Evolutionary conservation across 176 grass and related monocot genomes (phyloP).

Genomic region (Thinopyrum elongatum): DNA sequence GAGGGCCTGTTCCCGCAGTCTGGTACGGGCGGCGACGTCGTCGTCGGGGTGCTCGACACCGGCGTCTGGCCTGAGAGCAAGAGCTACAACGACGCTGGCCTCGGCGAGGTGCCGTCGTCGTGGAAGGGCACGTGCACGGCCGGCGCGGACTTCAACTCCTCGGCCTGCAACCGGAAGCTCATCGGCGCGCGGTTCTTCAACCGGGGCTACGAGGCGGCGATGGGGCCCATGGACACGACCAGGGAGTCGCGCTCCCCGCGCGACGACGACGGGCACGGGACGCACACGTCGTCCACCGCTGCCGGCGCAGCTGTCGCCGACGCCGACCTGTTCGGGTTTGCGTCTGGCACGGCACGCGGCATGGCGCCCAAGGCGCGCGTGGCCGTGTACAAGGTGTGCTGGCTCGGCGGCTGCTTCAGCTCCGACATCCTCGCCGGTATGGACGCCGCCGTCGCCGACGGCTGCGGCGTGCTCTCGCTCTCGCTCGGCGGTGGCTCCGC

Average conservation of each 20-base stretch:
- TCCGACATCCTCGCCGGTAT: slow-evolving; percentile 91
- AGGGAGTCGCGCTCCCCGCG: slow-evolving; percentile 66
- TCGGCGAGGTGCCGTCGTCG: slow-evolving; percentile 45
- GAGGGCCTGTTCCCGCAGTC: slow-evolving; percentile 54
- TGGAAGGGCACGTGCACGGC: slow-evolving; percentile 74
- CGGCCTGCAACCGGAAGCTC: slow-evolving; percentile 80
- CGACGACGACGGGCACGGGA: slow-evolving; percentile 84
- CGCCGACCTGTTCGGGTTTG: slow-evolving; percentile 76
- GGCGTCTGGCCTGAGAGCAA: slow-evolving; percentile 85
- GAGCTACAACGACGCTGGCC: slow-evolving; percentile 72
- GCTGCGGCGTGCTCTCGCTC: slow-evolving; percentile 79
- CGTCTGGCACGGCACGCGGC: slow-evolving; percentile 74
- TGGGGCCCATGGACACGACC: slow-evolving; percentile 68
- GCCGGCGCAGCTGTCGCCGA: slow-evolving; percentile 37
- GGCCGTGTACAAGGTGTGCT: slow-evolving; percentile 92
- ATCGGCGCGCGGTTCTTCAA: slow-evolving; percentile 77
- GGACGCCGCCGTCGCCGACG: slow-evolving; percentile 74
- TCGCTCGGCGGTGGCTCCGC: slow-evolving; percentile 71
- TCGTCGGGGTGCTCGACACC: slow-evolving; percentile 83
- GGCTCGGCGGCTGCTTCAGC: slow-evolving; percentile 85
- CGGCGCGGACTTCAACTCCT: slow-evolving; percentile 45
- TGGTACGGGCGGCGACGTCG: slow-evolving; percentile 48
- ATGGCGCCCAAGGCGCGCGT: slow-evolving; percentile 75
- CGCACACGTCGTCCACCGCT: slow-evolving; percentile 78
- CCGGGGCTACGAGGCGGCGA: slow-evolving; percentile 71